These are phyloP conservation scores for Conticribra guillardii DNA, from an alignment of 108 stramenopile species.

Conservation along the genomic window DNA sequence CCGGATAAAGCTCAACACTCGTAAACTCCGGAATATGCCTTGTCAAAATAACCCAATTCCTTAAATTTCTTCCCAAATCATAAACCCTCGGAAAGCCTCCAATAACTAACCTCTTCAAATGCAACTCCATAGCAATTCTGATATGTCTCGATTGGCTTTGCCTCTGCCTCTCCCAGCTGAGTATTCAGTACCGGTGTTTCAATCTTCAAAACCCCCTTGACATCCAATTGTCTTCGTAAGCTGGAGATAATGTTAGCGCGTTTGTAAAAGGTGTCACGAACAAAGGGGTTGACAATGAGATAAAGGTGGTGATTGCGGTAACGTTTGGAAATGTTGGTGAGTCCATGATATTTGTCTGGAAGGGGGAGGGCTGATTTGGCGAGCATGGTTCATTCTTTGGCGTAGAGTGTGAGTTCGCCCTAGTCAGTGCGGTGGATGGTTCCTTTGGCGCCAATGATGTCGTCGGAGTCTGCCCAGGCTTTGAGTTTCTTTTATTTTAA, in stretches of 20 bases:
- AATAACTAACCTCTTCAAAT: constrained; percentile 95
- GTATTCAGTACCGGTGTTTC: constrained; percentile 97
- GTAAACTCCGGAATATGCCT: constrained; percentile 99
- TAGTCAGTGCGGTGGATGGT: constrained; percentile 95
- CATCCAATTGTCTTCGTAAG: constrained; percentile 89
- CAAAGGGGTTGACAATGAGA: constrained; percentile 93
- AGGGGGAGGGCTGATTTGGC: constrained; percentile 93
- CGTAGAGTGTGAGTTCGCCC: constrained; percentile 96
- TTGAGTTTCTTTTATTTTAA: constrained; percentile 65
- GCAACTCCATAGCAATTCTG: constrained; percentile 99
- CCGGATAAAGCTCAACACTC: constrained; percentile 97
- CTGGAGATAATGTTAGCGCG: constrained; percentile 90
- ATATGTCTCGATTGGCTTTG: constrained; percentile 97
- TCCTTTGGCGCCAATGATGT: constrained; percentile 94
- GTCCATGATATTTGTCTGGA: constrained; percentile 96
- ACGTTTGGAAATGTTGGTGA: constrained; percentile 93
- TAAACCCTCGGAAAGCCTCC: constrained; percentile 98
- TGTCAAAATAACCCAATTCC: constrained; percentile 98
- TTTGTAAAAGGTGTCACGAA: constrained; percentile 90
- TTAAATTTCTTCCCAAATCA: constrained; percentile 98
- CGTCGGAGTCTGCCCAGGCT: constrained; percentile 94
- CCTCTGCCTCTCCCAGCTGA: constrained; percentile 96
- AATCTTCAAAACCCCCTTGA: constrained; percentile 95
- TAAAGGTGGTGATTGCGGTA: constrained; percentile 95
- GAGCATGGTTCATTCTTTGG: constrained; percentile 94